phyloP scores from a whole-genome alignment of 2,329 filamentous ascomycete genomes.

The Knufia fluminis region DNA sequence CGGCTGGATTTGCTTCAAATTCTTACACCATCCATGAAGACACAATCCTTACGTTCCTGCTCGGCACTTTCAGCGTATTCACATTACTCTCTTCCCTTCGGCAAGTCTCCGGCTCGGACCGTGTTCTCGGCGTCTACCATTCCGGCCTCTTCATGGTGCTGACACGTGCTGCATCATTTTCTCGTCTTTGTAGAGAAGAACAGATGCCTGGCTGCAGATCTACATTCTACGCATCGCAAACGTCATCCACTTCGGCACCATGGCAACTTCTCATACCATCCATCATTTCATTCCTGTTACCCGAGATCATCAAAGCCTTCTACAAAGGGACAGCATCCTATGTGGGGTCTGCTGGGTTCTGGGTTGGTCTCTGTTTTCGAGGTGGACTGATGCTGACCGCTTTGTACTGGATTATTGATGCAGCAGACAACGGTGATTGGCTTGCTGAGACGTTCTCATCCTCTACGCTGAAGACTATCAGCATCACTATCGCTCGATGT shows the following conservation, averaged over 20 bases:
- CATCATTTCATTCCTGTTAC: conserved; percentile 57
- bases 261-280: conserved; percentile 78
- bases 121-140: conserved; percentile 71
- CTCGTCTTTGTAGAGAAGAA: conserved; percentile 89
- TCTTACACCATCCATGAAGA: conserved; percentile 99
- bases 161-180: conserved; percentile 71
- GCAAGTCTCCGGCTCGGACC: conserved; percentile 56
- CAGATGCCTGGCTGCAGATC: conserved; percentile 96
- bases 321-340: conserved; percentile 76
- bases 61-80: conserved; percentile 76
- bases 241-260: conserved; percentile 76
- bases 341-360: conserved; percentile 72
- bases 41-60: conserved; percentile 82
- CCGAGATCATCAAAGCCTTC: conserved; percentile 67
- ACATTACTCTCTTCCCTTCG: conserved; percentile 66
- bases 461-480: conserved; percentile 59
- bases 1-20: conserved; percentile 91
- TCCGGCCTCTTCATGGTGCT: conserved; percentile 74
- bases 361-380: conserved; percentile 68
- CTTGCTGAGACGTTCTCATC: conserved; percentile 50
- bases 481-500: conserved; percentile 69
- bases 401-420: conserved; percentile 79
- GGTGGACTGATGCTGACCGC: conserved; percentile 66
- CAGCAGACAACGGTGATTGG: conserved; percentile 80
- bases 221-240: conserved; percentile 87